Percentiles rank a stretch among this genome's conserved stretches.
Conservation (phyloP, 352 stramenopile species). For the Blastocystis sp. region DNA sequence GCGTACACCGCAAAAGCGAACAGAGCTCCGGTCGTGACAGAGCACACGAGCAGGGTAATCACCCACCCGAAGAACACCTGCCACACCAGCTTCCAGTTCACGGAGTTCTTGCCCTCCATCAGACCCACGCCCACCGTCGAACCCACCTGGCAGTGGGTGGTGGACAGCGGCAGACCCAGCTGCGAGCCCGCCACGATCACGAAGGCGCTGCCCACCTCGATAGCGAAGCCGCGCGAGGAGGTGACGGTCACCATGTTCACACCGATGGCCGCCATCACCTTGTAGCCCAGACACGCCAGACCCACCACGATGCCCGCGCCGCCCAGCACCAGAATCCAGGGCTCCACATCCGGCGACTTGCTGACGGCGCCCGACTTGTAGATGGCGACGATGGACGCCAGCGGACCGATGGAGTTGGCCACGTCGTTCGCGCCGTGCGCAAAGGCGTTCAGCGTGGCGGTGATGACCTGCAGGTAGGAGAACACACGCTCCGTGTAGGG, state of each 20-base stretch:
- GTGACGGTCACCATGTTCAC: slow-evolving; percentile 74
- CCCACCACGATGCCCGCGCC: slow-evolving; percentile 72
- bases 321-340: slow-evolving; percentile 74
- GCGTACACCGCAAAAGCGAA: slow-evolving; percentile 68
- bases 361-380: slow-evolving; percentile 16
- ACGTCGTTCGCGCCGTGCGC: slow-evolving; percentile 75
- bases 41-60: slow-evolving; percentile 71
- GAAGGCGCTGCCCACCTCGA: slow-evolving; percentile 73
- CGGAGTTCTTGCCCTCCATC: slow-evolving; percentile 43
- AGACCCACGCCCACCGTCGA: slow-evolving; percentile 74
- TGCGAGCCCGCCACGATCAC: slow-evolving; percentile 74
- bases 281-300: slow-evolving; percentile 73
- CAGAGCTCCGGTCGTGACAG: slow-evolving; percentile 60
- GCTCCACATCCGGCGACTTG: slow-evolving; percentile 70
- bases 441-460: slow-evolving; percentile 74
- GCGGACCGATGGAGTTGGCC: slow-evolving; percentile 74
- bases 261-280: slow-evolving; percentile 74
- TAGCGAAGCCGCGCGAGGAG: slow-evolving; percentile 74
- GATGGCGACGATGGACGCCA: slow-evolving; percentile 72
- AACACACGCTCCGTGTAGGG: slow-evolving; percentile 74
- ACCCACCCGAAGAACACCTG: slow-evolving; percentile 71
- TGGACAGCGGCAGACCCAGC: slow-evolving; percentile 73
- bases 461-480: slow-evolving; percentile 74
- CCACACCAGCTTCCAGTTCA: slow-evolving; percentile 71
- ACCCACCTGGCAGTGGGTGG: slow-evolving; percentile 75